A percentile compares a stretch with the other conserved stretches of the same genome.
Evolutionary conservation across 441 rosid species (phyloP).

Genomic region (Adansonia madagascariensis): DNA sequence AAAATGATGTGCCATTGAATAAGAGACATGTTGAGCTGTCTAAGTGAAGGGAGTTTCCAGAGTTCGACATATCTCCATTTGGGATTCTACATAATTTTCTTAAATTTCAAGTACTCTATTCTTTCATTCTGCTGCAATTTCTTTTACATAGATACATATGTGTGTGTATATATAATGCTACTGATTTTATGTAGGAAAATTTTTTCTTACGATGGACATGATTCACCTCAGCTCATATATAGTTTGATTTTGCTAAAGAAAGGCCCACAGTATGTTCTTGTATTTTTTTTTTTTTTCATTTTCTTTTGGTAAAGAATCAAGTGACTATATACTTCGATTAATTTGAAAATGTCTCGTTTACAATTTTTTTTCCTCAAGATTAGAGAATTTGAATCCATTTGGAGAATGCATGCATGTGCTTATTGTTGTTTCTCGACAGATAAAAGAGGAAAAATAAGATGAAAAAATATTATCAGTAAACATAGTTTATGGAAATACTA

Average conservation of each 20-base stretch:
- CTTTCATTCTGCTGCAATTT: background rate
- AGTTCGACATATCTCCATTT: background rate
- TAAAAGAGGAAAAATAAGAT: too few relatives aligned
- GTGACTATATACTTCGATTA: too few relatives aligned
- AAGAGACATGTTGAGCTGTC: constrained; percentile 18
- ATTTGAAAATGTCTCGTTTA: too few relatives aligned
- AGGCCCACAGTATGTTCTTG: background rate
- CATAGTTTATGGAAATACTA: too few relatives aligned
- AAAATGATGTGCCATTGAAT: background rate
- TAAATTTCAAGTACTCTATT: background rate
- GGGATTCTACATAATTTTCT: background rate
- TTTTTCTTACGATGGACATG: background rate
- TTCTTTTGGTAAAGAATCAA: too few relatives aligned
- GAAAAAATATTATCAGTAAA: too few relatives aligned
- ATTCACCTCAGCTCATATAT: background rate
- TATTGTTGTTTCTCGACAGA: too few relatives aligned
- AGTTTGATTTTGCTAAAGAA: background rate
- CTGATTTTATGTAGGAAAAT: background rate
- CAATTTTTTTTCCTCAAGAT: too few relatives aligned
- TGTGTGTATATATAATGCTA: too few relatives aligned
- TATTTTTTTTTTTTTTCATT: too few relatives aligned
- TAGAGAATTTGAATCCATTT: too few relatives aligned
- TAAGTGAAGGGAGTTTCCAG: background rate
- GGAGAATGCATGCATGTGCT: too few relatives aligned
- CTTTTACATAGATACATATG: background rate